Evolutionary conservation across 164 flowering plant species (phyloP).

Genomic region (Hamamelis virginiana): DNA sequence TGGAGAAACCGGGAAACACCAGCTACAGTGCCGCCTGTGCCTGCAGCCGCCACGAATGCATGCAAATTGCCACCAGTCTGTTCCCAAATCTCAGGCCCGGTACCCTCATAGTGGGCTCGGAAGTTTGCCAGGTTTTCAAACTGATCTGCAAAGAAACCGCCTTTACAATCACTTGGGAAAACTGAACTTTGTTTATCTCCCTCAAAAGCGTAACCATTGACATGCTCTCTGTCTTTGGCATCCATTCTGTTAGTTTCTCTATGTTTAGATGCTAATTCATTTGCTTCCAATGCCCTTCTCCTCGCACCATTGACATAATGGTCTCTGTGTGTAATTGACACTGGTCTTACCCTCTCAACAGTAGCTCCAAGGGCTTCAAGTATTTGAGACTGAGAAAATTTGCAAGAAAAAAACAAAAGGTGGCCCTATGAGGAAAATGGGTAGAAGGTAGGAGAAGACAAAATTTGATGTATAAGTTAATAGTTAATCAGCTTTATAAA

Average conservation of each 20-base stretch:
- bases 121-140: conserved; percentile 96
- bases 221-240: conserved; percentile 21
- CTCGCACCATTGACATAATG: conserved; percentile 91
- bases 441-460: background rate
- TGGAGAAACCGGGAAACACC: conserved; percentile 84
- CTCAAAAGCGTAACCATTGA: conserved; percentile 33
- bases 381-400: conserved; percentile 70
- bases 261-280: conserved; percentile 48
- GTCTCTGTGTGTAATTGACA: conserved; percentile 89
- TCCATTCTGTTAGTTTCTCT: conserved; percentile 19
- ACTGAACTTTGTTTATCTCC: conserved; percentile 25
- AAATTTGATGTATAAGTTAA: background rate
- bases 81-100: conserved; percentile 97
- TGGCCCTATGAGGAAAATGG: background rate
- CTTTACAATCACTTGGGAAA: conserved; percentile 46
- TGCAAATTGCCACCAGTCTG: conserved; percentile 73
- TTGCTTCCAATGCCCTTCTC: conserved; percentile 80
- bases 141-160: conserved; percentile 98
- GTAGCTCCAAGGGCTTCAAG: conserved; percentile 97
- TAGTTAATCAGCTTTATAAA: background rate
- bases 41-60: conserved; percentile 94
- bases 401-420: conserved; percentile 3
- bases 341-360: conserved; percentile 95
- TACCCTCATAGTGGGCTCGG: conserved; percentile 88
- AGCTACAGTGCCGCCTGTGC: conserved; percentile 95